Base-by-base conservation (phyloP, 2,329 filamentous ascomycete species). In the Dothistroma septosporum region DNA sequence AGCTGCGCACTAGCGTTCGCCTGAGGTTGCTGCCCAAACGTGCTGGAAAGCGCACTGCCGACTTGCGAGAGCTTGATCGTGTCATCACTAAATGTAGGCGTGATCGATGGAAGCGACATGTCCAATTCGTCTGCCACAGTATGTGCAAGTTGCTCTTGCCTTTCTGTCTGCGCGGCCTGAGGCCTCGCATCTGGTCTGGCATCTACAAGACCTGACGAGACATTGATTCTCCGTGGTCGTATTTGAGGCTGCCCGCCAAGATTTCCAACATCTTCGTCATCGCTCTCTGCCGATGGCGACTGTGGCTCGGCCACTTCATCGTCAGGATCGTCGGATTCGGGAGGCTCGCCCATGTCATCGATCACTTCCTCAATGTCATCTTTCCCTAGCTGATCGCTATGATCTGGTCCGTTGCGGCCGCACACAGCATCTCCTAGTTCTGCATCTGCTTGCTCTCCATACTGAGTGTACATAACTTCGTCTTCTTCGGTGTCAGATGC, bases 401-500 rank as follows among this genome's bases (percentile, higher is more conserved):
- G n/a, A 28, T 58, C 56, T 16, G 49, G 53, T 22, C 44, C 35
- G 46, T 31, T 14, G 33, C 37, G 47, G 32, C 47, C 50, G 10
- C 44, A 16, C 19, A 9, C 55, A 48, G 21, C 41, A 3, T 50
- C 12, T 50, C 22, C 53, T 21, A 19, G 24, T 48, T 28, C 53
- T 33, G 16, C 46, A 47, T 22, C 46, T 44, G 2, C 5, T n/a
- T 28, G 47, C 16, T 12, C 14, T 16, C 9, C 14, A 31, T 62
- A 52, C 28, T 59, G 50, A n/a, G 33, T 31, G 37, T 62, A 62
- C 52, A 54, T 59, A 8, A 62, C 59, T 46, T 67, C 64, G 22
- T 66, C 65, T 48, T 67, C 65, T 58, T 67, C 65, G 6, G 65
- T 67, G 46, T 67, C 65, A 14, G 58, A 66, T 12, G 46, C 33